These are phyloP conservation scores for Phytophthora chlamydospora DNA, from an alignment of 352 stramenopile species.

Conservation along the genomic window DNA sequence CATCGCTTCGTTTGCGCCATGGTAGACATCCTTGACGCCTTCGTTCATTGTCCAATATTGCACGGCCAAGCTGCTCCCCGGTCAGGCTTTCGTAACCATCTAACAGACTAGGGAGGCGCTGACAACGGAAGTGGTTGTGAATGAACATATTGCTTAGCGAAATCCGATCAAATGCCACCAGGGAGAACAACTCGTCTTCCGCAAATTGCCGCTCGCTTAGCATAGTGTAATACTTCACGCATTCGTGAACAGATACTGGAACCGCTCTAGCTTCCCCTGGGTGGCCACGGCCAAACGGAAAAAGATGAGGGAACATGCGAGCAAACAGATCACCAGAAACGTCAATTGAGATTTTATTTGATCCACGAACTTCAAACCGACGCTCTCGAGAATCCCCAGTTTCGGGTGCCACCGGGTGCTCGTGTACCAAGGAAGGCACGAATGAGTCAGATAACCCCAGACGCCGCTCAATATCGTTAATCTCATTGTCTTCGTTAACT, in stretches of 20 bases:
- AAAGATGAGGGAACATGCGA: neutral
- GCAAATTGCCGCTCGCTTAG: slow-evolving; percentile 11
- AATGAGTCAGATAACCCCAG: neutral
- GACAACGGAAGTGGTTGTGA: neutral
- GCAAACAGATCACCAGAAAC: neutral
- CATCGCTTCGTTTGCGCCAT: no score
- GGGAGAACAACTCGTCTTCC: slow-evolving; percentile 8
- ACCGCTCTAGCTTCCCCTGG: neutral
- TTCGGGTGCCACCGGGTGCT: no score
- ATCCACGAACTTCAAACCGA: neutral
- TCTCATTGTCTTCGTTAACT: neutral
- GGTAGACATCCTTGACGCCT: slow-evolving; percentile 1
- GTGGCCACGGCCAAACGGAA: slow-evolving; percentile 3
- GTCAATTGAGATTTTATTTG: neutral
- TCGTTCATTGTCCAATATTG: no score
- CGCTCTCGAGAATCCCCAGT: neutral
- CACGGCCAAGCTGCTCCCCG: neutral
- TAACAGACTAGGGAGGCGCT: neutral
- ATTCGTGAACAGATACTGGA: slow-evolving; percentile 5
- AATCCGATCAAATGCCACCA: slow-evolving; percentile 7
- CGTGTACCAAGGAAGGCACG: no score
- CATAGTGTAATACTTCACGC: slow-evolving; percentile 3
- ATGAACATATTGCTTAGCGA: slow-evolving; percentile 8
- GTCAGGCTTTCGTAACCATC: neutral
- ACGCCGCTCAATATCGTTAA: neutral